These are phyloP conservation scores for Cucurbita maxima DNA, from an alignment of 306 rosid genomes.

Conservation along the genomic window DNA sequence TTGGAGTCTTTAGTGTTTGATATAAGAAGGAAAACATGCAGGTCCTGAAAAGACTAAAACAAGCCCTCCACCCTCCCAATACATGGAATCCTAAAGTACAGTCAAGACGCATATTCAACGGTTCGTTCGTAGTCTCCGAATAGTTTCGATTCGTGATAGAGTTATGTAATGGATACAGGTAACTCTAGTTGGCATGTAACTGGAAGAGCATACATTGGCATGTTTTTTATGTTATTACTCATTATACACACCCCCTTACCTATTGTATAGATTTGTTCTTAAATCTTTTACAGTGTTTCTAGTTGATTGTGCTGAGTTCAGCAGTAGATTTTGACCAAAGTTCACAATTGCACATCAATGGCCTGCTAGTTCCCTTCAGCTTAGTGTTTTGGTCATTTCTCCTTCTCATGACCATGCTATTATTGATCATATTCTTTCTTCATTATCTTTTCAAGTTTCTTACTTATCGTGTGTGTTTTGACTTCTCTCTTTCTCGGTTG, in stretches of 20 bases:
- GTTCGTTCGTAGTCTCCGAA: neutral
- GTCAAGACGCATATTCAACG: neutral
- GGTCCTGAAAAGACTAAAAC: constrained; percentile 66
- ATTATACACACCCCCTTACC: neutral
- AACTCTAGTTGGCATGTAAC: neutral
- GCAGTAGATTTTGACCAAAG: neutral
- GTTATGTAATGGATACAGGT: constrained; percentile 1
- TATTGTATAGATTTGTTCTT: neutral
- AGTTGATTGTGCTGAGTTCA: neutral
- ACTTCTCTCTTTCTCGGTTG: neutral
- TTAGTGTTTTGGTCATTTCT: neutral
- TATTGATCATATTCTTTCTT: neutral
- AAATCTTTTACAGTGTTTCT: neutral
- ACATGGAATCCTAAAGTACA: constrained; percentile 60
- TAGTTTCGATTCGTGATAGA: neutral
- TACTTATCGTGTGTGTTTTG: too few species aligned
- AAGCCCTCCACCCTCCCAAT: constrained; percentile 80
- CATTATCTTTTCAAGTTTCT: neutral
- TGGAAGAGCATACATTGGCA: neutral
- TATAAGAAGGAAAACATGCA: constrained; percentile 24
- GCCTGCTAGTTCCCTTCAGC: neutral
- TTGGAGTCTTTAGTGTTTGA: constrained; percentile 1
- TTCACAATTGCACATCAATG: neutral
- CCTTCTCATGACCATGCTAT: neutral
- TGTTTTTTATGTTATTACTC: neutral